Evolutionary conservation across 345 rosid species (phyloP), one percentile per base, ranked within the genome.

Genomic region (Arabis alpina): DNA sequence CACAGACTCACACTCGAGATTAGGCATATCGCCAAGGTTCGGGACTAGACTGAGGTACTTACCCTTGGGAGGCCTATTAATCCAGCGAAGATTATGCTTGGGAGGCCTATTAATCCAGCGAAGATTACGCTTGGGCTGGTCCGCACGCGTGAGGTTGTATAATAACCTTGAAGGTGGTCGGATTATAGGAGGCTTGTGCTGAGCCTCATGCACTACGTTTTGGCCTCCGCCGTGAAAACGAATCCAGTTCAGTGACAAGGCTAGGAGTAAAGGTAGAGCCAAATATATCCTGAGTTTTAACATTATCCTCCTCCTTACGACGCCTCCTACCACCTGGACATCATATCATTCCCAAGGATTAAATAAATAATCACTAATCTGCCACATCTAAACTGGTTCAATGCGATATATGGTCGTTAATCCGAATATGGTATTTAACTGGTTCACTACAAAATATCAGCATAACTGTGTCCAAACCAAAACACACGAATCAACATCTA

Each of bases 221-320:
- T 70, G 61, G 8, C 10, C 10, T 36, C 3, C 2, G 40, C 40
- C 40, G 40, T 36, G 40, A 36, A 8, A 8, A 36, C 10, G 10
- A 36, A 36, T 36, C 10, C 40, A 36, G 40, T 36, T 36, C 40
- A 36, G 8, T 36, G 64, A 73, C 34, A 83, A 32, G 28, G 75
- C 36, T 8, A 74, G 4, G 25, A 72, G 42, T 8, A 84, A 28
- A 68, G 19, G 36, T 15, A 58, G 0, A 40, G 47, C 54, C 40
- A 36, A 36, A 36, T 7, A 36, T 36, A 36, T 36, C 40, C 8
- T 36, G 10, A 36, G 34, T 53, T 10, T 42, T 8, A 47, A 62
- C 54, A 66, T 24, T 60, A 52, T 28, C 8, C 10, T 42, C 37
- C 23, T 11, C 4, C 54, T 62, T 45, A 1, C 23, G 27, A 10